Evolutionary conservation across 2,329 filamentous ascomycete genomes (phyloP), one percentile per base, ranked within the genome.

Genomic region (Beauveria brongniartii): DNA sequence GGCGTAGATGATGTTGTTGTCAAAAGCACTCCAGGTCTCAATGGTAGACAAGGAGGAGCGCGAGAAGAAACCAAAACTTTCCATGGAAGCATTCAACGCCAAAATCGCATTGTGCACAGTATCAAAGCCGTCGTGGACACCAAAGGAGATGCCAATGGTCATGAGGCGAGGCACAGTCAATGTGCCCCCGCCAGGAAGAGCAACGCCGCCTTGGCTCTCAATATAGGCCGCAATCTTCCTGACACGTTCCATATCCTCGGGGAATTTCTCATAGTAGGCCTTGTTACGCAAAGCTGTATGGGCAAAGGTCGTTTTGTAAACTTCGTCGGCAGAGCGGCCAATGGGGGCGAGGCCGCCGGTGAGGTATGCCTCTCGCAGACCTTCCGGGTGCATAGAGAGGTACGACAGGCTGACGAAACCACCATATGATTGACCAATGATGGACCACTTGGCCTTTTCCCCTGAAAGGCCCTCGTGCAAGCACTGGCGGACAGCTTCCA

Each of bases 401-500:
- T 97, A 97, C 8, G 89, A 93, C 40, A 91, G 79, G 53, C 81
- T 82, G 69, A 92, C 90, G 73, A 96, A 97, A 1, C 93, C 93
- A 44, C 93, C 93, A 72, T 96, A 97, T 18, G 88, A 92, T 75
- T 97, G 93, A 9, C 93, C 93, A 64, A 96, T 88, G 34, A 94
- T 82, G 62, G 86, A 89, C 93, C 92, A 97, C 70, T 87, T 86
- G 71, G 86, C 83, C 70, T 89, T 86, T 53, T 88, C 83, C 24
- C 82, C 77, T 0, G 89, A 85, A 67, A 86, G 89, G 56, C 86
- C 84, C 5, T 79, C 77, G 0, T 89, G 94, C 59, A 97, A 78
- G 44, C 82, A 87, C 67, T 86, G 82, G 5, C 93, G 84, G 37
- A 97, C 85, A 5, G 92, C 91, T 71, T 97, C 93, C 65, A 89